Base-by-base conservation (phyloP, 2,329 filamentous ascomycete genomes). In the Atkinsonella hypoxylon region DNA sequence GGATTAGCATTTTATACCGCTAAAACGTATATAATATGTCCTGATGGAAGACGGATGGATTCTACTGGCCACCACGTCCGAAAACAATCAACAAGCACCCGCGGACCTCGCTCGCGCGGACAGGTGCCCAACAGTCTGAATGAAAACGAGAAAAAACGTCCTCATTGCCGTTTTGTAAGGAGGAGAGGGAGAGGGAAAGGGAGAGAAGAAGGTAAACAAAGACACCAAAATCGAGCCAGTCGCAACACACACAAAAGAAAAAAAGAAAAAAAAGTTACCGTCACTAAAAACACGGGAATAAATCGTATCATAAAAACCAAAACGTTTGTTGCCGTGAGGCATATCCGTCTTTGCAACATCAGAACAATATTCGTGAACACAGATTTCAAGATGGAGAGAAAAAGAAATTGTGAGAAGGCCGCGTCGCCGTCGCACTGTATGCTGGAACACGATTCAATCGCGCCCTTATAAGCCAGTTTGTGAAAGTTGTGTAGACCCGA, bases 291-390 rank as follows among this genome's bases (percentile, higher is more conserved):
- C 45, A 26, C 39, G 45, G 22, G 9, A 17, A 43, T 44, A 36
- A 45, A 32, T n/a, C 44, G 13, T 12, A 45, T 34, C 45, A 41
- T 48, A 50, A 60, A 61, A 55, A 57, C 51, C 54, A 58, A 61
- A 61, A 52, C 58, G 52, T 60, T 56, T 59, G 59, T 56, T 64
- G 66, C 66, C 66, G 66, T 63, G 66, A 68, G 66, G 66, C 66
- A 56, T 62, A 60, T 61, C 63, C 63, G 59, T 67, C 64, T 67
- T 61, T 62, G 57, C 56, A 61, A 59, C 54, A 54, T 46, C 57
- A 55, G 48, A 56, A 50, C 18, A 49, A 46, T 54, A 47, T 48
- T 22, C 45, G 45, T 42, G 30, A 36, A 51, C 34, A 18, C 31
- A 20, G 58, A 45, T 48, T 45, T 46, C 22, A 26, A 36, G 46